Conservation (phyloP, 2,329 filamentous ascomycete species). For the Onygenales sp. region DNA sequence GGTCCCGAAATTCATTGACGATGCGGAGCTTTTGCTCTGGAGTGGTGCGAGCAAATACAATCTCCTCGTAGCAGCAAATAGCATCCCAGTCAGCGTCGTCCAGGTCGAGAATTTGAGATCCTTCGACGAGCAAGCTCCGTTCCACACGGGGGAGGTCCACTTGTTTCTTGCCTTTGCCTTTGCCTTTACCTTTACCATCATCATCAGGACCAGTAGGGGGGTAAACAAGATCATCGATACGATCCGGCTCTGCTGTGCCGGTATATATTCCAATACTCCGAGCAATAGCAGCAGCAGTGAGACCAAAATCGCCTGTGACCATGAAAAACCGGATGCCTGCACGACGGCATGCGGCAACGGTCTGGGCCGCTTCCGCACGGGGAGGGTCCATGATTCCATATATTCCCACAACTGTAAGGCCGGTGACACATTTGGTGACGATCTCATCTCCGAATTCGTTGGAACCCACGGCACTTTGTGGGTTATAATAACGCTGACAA, state of each 20-base stretch:
- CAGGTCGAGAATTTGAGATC: slow-evolving; percentile 55
- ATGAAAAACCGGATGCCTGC: slow-evolving; percentile 34
- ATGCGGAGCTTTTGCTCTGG: slow-evolving; percentile 37
- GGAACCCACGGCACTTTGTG: slow-evolving; percentile 32
- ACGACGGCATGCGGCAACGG: slow-evolving; percentile 25
- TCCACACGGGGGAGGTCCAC: no score
- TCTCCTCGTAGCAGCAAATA: slow-evolving; percentile 48
- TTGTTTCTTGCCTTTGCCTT: no score
- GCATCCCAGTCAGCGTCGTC: slow-evolving; percentile 60
- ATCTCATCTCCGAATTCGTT: slow-evolving; percentile 46
- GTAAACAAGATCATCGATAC: slow-evolving; percentile 41
- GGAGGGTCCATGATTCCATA: slow-evolving; percentile 39
- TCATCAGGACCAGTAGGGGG: slow-evolving; percentile 10
- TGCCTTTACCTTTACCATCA: slow-evolving; percentile 4
- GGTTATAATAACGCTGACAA: slow-evolving; percentile 50
- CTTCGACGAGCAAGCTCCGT: slow-evolving; percentile 52
- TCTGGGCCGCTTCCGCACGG: slow-evolving; percentile 25
- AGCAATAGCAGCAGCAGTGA: slow-evolving; percentile 33
- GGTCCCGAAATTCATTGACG: slow-evolving; percentile 30
- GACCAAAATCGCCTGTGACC: slow-evolving; percentile 34
- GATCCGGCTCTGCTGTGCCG: slow-evolving; percentile 40
- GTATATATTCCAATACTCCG: slow-evolving; percentile 28
- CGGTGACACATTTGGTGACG: slow-evolving; percentile 28
- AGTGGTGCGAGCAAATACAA: slow-evolving; percentile 35
- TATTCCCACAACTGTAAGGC: slow-evolving; percentile 43